Evolutionary conservation across 225 moss, liverwort and hornwort genomes (phyloP).

Genomic region (Straminergon stramineum): DNA sequence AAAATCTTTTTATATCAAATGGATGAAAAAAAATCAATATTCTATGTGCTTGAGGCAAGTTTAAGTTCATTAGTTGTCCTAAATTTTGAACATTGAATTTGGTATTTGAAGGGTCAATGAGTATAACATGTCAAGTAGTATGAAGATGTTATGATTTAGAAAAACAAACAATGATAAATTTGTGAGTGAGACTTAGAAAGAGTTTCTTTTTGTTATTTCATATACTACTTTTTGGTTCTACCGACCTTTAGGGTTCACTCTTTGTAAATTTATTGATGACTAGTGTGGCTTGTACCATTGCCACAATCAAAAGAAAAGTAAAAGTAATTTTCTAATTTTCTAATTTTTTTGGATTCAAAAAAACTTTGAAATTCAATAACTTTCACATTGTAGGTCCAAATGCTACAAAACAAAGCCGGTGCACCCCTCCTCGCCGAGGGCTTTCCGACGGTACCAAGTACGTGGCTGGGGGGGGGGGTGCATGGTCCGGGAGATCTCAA

Average conservation of each 20-base stretch:
- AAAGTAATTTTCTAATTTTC: too few species aligned
- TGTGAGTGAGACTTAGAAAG: not conserved
- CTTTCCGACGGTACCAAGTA: too few species aligned
- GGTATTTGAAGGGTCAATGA: accelerated
- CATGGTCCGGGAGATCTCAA: too few species aligned
- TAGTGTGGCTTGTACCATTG: too few species aligned
- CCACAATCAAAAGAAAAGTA: too few species aligned
- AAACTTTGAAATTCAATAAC: too few species aligned
- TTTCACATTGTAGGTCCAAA: too few species aligned
- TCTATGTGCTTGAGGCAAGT: not conserved
- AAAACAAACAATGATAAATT: not conserved
- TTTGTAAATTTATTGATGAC: not conserved
- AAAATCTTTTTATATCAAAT: not conserved
- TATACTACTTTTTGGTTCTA: too few species aligned
- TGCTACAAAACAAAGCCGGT: too few species aligned
- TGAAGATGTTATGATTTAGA: not conserved
- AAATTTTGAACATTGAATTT: not conserved
- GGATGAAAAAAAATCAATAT: not conserved
- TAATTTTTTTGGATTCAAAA: too few species aligned
- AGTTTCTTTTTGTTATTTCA: not conserved
- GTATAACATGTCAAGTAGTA: not conserved
- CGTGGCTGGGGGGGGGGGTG: too few species aligned
- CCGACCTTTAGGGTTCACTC: not conserved
- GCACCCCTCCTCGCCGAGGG: too few species aligned
- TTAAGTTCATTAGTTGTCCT: not conserved